phyloP scores from a whole-genome alignment of 371 early-diverging fungal genomes.

The Mortierella sp. region DNA sequence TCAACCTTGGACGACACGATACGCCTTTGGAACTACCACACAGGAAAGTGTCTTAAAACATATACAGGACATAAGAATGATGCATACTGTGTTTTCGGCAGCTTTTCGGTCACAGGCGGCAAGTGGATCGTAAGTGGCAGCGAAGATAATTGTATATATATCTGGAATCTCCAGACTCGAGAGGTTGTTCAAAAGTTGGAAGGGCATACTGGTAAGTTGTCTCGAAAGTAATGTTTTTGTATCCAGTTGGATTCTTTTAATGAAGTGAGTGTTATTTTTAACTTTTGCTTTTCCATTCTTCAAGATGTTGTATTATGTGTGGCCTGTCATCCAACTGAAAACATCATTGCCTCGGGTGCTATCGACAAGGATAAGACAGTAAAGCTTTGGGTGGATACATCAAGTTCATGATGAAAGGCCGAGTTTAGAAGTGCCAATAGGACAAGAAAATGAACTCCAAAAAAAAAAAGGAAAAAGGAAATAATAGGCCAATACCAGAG shows the following conservation, averaged over 20 bases:
- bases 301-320: slow-evolving; percentile 93
- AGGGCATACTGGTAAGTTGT: slow-evolving; percentile 93
- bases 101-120: slow-evolving; percentile 93
- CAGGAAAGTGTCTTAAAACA: slow-evolving; percentile 93
- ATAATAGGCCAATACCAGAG: too few relatives aligned
- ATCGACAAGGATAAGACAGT: slow-evolving; percentile 93
- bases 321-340: slow-evolving; percentile 94
- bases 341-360: slow-evolving; percentile 96
- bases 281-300: too few relatives aligned
- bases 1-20: slow-evolving; percentile 94
- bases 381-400: slow-evolving; percentile 79
- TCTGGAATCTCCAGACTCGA: slow-evolving; percentile 97
- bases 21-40: slow-evolving; percentile 94
- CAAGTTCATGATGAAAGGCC: slow-evolving; percentile 45
- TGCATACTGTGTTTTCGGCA: slow-evolving; percentile 92
- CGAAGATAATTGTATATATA: slow-evolving; percentile 92
- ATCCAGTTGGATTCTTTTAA: slow-evolving; percentile 1
- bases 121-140: slow-evolving; percentile 97
- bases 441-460: too few relatives aligned
- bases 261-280: neutral
- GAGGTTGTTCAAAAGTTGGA: slow-evolving; percentile 93
- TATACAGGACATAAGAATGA: slow-evolving; percentile 93
- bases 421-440: too few relatives aligned
- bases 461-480: too few relatives aligned
- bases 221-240: neutral